Percentiles rank a stretch among this genome's conserved stretches.
Conservation (phyloP, 345 rosid species). For the Brassica carinata region DNA sequence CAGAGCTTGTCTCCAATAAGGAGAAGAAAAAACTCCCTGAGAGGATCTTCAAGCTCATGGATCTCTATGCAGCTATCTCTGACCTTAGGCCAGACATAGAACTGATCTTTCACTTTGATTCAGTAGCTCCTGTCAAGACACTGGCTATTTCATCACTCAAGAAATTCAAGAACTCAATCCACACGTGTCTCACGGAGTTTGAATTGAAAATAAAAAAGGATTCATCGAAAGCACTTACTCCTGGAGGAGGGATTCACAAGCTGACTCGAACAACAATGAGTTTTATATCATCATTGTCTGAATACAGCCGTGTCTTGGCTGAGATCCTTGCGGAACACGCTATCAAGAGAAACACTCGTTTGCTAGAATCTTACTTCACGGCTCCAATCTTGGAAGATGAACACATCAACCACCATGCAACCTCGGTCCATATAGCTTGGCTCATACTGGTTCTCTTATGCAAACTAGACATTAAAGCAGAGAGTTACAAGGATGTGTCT, state of each 20-base stretch:
- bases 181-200: slow-evolving; percentile 45
- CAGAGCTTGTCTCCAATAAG: slow-evolving; percentile 55
- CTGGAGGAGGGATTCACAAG: slow-evolving; percentile 74
- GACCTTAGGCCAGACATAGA: slow-evolving; percentile 69
- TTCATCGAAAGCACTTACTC: slow-evolving; percentile 41
- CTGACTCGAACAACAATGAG: slow-evolving; percentile 62
- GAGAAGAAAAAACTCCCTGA: slow-evolving; percentile 48
- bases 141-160: slow-evolving; percentile 54
- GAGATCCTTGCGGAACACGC: slow-evolving; percentile 60
- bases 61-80: slow-evolving; percentile 61
- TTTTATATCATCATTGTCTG: slow-evolving; percentile 57
- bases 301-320: slow-evolving; percentile 51
- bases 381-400: slow-evolving; percentile 46
- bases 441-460: slow-evolving; percentile 66
- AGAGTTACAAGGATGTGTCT: slow-evolving; percentile 60
- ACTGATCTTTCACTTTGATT: slow-evolving; percentile 58
- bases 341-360: slow-evolving; percentile 30
- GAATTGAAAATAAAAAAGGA: slow-evolving; percentile 55
- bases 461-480: slow-evolving; percentile 71
- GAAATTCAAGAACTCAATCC: slow-evolving; percentile 52
- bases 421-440: slow-evolving; percentile 62
- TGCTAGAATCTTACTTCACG: slow-evolving; percentile 60
- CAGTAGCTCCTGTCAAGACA: slow-evolving; percentile 50
- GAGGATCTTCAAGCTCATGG: slow-evolving; percentile 61
- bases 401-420: slow-evolving; percentile 29